A percentile compares a stretch with the other conserved stretches of the same genome.
Evolutionary conservation across 2,329 filamentous ascomycete genomes (phyloP).

Genomic region (Talaromyces sp.): DNA sequence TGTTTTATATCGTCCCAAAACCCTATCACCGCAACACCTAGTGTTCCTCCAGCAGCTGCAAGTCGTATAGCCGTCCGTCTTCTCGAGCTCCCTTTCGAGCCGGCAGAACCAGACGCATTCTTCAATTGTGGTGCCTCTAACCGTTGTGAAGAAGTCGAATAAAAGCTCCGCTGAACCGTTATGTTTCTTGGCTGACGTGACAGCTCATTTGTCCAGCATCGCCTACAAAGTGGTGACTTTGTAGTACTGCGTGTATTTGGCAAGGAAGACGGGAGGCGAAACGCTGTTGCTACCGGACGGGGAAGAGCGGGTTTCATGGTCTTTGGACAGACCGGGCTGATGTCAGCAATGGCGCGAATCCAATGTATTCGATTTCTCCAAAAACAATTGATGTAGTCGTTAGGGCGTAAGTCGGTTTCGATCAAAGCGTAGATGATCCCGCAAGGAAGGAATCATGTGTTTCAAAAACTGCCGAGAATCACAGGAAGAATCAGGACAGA

Average conservation of each 20-base stretch:
- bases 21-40: constrained; percentile 48
- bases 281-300: background rate
- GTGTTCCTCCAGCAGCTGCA: constrained; percentile 32
- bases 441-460: constrained; percentile 9
- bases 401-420: background rate
- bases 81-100: constrained; percentile 4
- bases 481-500: background rate
- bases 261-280: constrained; percentile 3
- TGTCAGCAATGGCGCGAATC: background rate
- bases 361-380: background rate
- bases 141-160: constrained; percentile 2
- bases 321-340: background rate
- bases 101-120: background rate
- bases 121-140: background rate
- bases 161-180: constrained; percentile 1
- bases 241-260: constrained; percentile 1
- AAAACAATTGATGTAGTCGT: background rate
- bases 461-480: background rate
- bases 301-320: constrained; percentile 18
- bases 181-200: background rate
- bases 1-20: constrained; percentile 70
- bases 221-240: constrained; percentile 10
- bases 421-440: background rate
- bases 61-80: constrained; percentile 33
- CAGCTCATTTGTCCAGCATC: constrained; percentile 10